Conservation (phyloP, 176 grass and related monocot genomes). For the Thinopyrum elongatum region DNA sequence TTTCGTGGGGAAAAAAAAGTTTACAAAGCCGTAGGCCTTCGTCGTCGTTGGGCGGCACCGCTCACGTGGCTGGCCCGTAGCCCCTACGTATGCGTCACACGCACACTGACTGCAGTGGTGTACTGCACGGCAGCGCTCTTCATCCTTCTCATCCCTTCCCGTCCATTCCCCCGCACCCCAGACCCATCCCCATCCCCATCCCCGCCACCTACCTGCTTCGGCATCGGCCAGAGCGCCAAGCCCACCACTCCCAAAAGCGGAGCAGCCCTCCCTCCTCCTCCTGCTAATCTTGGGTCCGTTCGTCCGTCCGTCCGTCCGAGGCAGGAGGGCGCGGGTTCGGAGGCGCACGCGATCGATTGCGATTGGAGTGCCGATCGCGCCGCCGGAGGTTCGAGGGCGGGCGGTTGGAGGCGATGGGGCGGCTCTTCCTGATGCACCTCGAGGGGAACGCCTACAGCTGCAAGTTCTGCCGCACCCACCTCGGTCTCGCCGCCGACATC, state of each 20-base stretch:
- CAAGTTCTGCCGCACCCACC: conserved; percentile 78
- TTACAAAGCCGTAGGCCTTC: no score
- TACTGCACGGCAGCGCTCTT: neutral
- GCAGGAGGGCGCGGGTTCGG: neutral
- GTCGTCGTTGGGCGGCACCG: neutral
- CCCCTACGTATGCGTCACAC: neutral
- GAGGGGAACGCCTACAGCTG: conserved; percentile 87
- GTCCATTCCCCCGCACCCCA: neutral
- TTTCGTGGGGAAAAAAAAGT: no score
- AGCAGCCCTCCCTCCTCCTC: neutral
- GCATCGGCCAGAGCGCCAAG: neutral
- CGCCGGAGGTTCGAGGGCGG: neutral
- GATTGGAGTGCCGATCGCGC: conserved; percentile 14
- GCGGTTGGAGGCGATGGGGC: conserved; percentile 51
- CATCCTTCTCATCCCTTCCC: neutral
- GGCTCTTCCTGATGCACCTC: conserved; percentile 65
- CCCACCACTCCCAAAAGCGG: neutral
- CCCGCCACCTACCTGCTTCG: neutral
- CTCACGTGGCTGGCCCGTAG: neutral
- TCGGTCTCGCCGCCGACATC: conserved; percentile 59
- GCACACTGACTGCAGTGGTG: neutral
- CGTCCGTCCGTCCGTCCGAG: neutral
- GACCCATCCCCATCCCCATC: neutral
- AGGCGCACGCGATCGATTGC: conserved; percentile 17
- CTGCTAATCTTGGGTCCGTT: conserved; percentile 13